Evolutionary conservation across 805 yeast species (phyloP), one percentile per base, ranked within the genome.

Genomic region (Spathaspora passalidarum): DNA sequence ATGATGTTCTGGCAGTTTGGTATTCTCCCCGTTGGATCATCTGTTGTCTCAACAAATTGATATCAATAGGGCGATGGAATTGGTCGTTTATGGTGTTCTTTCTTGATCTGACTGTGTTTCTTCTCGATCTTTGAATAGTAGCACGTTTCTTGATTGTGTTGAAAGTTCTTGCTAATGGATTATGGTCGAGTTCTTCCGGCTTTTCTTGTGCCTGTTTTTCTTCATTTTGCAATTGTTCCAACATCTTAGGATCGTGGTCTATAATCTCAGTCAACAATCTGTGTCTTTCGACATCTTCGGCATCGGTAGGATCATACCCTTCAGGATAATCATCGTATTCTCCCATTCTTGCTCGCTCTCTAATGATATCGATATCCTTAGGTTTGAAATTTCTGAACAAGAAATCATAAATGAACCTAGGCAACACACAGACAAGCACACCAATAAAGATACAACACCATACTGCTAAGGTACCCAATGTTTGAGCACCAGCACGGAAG

Each of bases 381-480:
- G 95, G 95, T 43, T 56, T 57, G 63, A 78, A 83, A 46, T 81
- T 68, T 44, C 76, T 69, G 54, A 63, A 76, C 42, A 77, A 50
- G 38, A 78, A 65, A 56, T 82, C 82, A 53, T 57, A 69, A 2
- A 69, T 56, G 58, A 84, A 76, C 43, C 89, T 75, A 4, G 95
- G 95, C 40, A 83, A 58, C 37, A 86, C 50, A 49, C 84, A 78
- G 13, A 68, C 59, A 9, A 82, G 57, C 1, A 79, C 63, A 10
- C 86, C 84, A 32, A 84, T 64, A 47, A 84, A 73, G 13, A 79
- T 61, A 48, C 76, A 70, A 38, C 82, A 79, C 95, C 95, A 87
- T 59, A 81, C 83, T 4, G 78, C 58, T 26, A 75, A 68, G 5
- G 82, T 65, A 16, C 90, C 88, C 53, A 81, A 81, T 26, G 76